Evolutionary conservation across 495 filamentous ascomycete species (phyloP), one percentile per base, ranked within the genome.

Genomic region (Geoglossum glabrum): DNA sequence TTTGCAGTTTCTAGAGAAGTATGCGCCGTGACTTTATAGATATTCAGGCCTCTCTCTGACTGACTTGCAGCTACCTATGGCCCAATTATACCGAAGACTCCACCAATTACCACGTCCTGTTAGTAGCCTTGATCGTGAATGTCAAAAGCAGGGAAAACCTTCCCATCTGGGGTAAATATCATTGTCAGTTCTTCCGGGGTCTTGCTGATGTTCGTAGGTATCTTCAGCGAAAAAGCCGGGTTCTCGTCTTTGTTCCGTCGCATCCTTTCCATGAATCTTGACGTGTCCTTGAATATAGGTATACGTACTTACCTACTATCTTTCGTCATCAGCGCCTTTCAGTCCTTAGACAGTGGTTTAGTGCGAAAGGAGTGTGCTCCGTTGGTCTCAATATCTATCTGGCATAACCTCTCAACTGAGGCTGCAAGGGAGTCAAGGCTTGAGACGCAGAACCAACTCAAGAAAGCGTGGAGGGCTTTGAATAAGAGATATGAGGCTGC

Each of bases 301-400:
- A 78, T 94, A 54, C 80, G 87, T 56, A 83, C 84, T 1, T 80
- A 92, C 25, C 77, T 97, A 28, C 70, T 97, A 3, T 83, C 81
- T 15, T 95, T 94, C 68, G 77, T 95, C 58, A 89, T 95, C 56
- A 79, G 81, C 62, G 86, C 90, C 56, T 97, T 95, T 68, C 89
- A 95, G 69, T 95, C 89, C 25, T 77, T 97, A 19, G 92, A 99
- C 63, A 94, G 83, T 69, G 76, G 75, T 23, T 75, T 95, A 54
- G 85, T 97, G 30, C 79, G 92, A 51, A 97, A 94, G 65, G 90
- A 99, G 72, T 96, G 90, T 70, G 93, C 89, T 45, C 86, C 92
- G 11, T 73, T 99, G 40, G 90, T 99, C 45, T 89, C 87, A 0
- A 94, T 99, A 62, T 85, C 86, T 1, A 86, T 93, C 63, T 97